Evolutionary conservation across 1,284 basidiomycete genomes (phyloP), one percentile per base, ranked within the genome.

Genomic region (Pseudozyma tsukubaensis): DNA sequence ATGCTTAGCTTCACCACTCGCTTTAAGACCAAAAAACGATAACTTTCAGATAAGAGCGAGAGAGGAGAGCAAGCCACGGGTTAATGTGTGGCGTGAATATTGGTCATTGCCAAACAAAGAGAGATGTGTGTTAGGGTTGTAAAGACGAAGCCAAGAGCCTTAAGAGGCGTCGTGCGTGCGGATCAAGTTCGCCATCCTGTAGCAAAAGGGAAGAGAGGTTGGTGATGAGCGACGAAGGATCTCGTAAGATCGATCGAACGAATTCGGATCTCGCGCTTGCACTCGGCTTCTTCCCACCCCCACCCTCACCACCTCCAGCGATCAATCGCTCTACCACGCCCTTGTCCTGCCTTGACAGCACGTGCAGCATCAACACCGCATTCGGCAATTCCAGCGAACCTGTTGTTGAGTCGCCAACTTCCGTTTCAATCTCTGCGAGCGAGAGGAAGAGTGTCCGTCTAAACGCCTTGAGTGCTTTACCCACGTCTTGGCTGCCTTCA

Each of bases 361-460:
- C 2, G 12, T 68, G 50, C 29, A 68, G 47, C 39, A 50, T 24
- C 36, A 68, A 10, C 18, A 61, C n/a, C 32, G 50, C 1, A 3
- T 4, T 44, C 6, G 54, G 40, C 48, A 61, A 14, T 0, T 16
- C 55, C 7, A 14, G 4, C 29, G 36, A 18, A 18, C 34, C 35
- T 18, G 24, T 14, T 9, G n/a, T 21, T 4, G n/a, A n/a, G 13
- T 34, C 18, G 18, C 35, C 11, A 12, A 24, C n/a, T 12, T 53
- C 50, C 32, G 49, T 16, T 47, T 62, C 59, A 8, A 62, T 13
- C 39, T 68, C 54, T 7, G 44, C 54, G 6, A 45, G 9, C 16
- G 59, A 50, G 13, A 58, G 42, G 34, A 68, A 68, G 2, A 68
- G 50, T 9, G 53, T 12, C 14, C 59, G 36, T 32, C 65, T 54